A percentile compares a stretch with the other conserved stretches of the same genome.
phyloP scores from a whole-genome alignment of 805 yeast genomes.

The Metschnikowia amazonensis region DNA sequence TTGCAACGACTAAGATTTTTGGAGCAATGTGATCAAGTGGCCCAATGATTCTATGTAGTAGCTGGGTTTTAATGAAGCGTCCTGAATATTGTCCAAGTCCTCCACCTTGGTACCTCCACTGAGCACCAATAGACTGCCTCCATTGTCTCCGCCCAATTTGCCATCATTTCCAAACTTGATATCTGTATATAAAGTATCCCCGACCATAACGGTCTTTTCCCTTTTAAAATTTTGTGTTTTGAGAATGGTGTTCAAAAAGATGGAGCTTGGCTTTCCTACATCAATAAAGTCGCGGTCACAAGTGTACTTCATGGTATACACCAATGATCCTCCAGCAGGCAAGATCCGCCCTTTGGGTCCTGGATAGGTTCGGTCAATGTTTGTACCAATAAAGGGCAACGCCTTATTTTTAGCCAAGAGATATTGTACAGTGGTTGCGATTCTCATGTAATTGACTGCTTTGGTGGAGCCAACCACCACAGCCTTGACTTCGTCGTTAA shows the following conservation, averaged over 20 bases:
- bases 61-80: constrained; percentile 24
- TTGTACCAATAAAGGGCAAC: constrained; percentile 38
- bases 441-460: constrained; percentile 34
- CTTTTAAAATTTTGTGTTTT: constrained; percentile 25
- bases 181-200: constrained; percentile 41
- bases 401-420: constrained; percentile 28
- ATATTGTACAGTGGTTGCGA: constrained; percentile 37
- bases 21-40: constrained; percentile 19
- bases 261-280: constrained; percentile 38
- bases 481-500: constrained; percentile 38
- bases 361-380: constrained; percentile 40
- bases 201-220: constrained; percentile 34
- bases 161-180: constrained; percentile 44
- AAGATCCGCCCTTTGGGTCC: constrained; percentile 35
- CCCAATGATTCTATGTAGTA: constrained; percentile 34
- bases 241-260: constrained; percentile 29
- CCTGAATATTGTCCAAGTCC: constrained; percentile 22
- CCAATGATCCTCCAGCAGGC: constrained; percentile 43
- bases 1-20: not conserved
- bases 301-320: constrained; percentile 35
- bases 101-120: constrained; percentile 32
- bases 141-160: constrained; percentile 26
- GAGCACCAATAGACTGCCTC: constrained; percentile 33
- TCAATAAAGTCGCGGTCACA: constrained; percentile 30
- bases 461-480: constrained; percentile 41